Evolutionary conservation across 805 yeast species (phyloP), one percentile per base, ranked within the genome.

Genomic region (Saccharomycopsis malanga): DNA sequence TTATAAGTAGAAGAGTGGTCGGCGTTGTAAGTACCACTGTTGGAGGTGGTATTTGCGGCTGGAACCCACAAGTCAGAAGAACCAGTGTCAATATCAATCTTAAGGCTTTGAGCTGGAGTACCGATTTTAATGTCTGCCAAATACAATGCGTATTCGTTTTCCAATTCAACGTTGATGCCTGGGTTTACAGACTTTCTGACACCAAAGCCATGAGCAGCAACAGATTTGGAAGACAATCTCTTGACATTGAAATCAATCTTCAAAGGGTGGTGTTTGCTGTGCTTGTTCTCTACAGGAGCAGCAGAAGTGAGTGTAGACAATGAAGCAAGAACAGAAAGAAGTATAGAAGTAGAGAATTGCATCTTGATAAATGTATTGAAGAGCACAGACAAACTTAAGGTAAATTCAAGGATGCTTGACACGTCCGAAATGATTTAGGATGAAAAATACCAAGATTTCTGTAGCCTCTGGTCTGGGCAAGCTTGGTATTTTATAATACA

Each of bases 11-110:
- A 42, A 1, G 76, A 71, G 3, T 50, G 35, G 2, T 55, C 48
- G 1, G 56, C 34, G 47, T 65, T 56, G 45, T 67, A 72, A 27
- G 41, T 9, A 18, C 76, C 76, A 44, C 38, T 22, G 39, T 34
- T 40, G 20, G 44, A 27, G 17, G 44, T 34, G 22, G 46, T 41
- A 12, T 45, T 45, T 2, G 25, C 34, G 30, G 68, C 65, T 55
- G 64, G 67, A 2, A 73, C 66, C 77, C 77, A 72, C 41, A 73
- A 56, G 49, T 71, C 74, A 0, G 76, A 69, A 10, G 77, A 71
- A 4, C 77, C 77, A 3, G 77, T 71, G 54, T 74, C 78, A 40
- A 74, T 56, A 29, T 69, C 61, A 3, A 72, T 69, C 14, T 65
- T 64, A 7, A 73, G 46, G 25, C 60, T 59, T 53, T 72, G 75